Evolutionary conservation across 345 rosid species (phyloP), one percentile per base, ranked within the genome.

Genomic region (Litchi chinensis): DNA sequence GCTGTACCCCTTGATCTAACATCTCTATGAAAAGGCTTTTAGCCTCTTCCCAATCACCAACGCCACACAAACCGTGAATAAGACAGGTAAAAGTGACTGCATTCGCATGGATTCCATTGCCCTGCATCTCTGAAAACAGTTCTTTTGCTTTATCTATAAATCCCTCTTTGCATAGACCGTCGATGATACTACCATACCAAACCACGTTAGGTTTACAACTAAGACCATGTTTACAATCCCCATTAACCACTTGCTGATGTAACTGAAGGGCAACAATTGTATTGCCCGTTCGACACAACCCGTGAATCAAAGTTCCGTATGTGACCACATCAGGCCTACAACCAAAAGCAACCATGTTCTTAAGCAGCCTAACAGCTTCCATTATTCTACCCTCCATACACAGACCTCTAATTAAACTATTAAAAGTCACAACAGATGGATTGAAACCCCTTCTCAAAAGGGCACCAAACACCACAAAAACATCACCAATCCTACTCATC

Each of bases 381-480:
- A 32, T 32, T 32, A 32, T 32, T 32, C 37, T 32, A 32, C 37
- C 37, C 37, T 32, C 37, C 37, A 32, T 32, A 32, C 37, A 32
- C 4, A 32, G 39, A 12, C 86, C 88, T 65, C 52, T 86, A 50
- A 86, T 57, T 56, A 83, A 73, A 57, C 19, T 9, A 15, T 54
- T 80, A 76, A 74, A 82, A 71, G 82, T 68, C 37, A 32, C 37
- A 32, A 32, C 37, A 32, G 1, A 1, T 32, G 37, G 37, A 32
- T 32, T 32, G 37, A 32, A 72, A 15, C 84, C 79, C n/a, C 73
- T 26, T 22, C 85, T 71, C 18, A 82, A 80, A 24, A 86, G 74
- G 43, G 44, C 22, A 12, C 83, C 84, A 22, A 86, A 59, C 39
- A 79, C 86, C 11, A 50, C 52, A 77, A 83, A 79, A 21, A 84